phyloP scores from a whole-genome alignment of 305 asterid genomes.

The Ruellia speciosa region DNA sequence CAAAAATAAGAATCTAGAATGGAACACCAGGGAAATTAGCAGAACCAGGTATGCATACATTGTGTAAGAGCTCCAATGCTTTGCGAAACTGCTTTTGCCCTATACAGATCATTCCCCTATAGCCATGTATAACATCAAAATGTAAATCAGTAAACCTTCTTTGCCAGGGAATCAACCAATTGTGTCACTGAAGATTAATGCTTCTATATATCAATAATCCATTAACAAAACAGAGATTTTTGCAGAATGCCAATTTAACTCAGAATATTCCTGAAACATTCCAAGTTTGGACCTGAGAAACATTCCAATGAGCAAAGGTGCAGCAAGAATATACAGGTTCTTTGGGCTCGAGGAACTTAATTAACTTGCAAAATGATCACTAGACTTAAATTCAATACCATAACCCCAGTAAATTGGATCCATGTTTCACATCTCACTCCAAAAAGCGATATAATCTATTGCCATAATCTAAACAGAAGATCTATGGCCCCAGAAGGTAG shows the following conservation, averaged over 20 bases:
- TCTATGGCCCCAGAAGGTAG: background rate
- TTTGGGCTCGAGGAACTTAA: conserved; percentile 14
- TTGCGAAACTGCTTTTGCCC: conserved; percentile 74
- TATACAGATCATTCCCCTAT: conserved; percentile 87
- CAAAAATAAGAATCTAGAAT: conserved; percentile 13
- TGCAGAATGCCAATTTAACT: conserved; percentile 6
- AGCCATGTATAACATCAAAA: conserved; percentile 23
- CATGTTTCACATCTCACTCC: background rate
- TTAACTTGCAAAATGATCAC: conserved; percentile 8
- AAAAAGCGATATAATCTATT: background rate
- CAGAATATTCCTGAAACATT: background rate
- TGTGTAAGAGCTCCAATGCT: conserved; percentile 87
- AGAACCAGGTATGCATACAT: conserved; percentile 38
- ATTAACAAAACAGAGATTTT: background rate
- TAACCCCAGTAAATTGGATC: conserved; percentile 9
- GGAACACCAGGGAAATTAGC: conserved; percentile 5
- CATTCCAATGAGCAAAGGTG: background rate
- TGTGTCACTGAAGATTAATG: conserved; percentile 4
- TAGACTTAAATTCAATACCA: conserved; percentile 8
- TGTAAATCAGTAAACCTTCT: conserved; percentile 19
- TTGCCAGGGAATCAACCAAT: conserved; percentile 15
- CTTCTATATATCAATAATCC: conserved; percentile 2
- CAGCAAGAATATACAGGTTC: conserved; percentile 5
- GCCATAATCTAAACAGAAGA: background rate
- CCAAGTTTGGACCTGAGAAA: conserved; percentile 9